phyloP scores from a whole-genome alignment of 2,329 filamentous ascomycete species.

The Albifimbria verrucaria region DNA sequence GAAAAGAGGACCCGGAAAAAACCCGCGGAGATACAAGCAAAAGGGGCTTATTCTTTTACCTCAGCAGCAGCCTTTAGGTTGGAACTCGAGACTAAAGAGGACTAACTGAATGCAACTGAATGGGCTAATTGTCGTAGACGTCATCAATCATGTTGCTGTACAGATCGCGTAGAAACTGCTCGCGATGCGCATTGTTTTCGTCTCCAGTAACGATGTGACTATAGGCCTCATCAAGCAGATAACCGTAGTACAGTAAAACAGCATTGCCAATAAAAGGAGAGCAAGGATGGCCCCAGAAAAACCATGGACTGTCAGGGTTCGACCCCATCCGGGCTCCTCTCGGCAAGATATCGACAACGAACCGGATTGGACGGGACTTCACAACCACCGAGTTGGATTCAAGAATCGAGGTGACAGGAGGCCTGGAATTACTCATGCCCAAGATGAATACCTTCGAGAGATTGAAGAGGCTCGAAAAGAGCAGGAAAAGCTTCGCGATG shows the following conservation, averaged over 20 bases:
- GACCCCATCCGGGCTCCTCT: slow-evolving; percentile 33
- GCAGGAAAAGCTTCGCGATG: slow-evolving; percentile 4
- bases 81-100: background rate
- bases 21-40: no score
- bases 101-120: background rate
- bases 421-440: slow-evolving; percentile 23
- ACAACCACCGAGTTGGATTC: slow-evolving; percentile 37
- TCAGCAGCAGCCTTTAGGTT: no score
- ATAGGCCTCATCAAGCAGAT: no score
- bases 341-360: slow-evolving; percentile 36
- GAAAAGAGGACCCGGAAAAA: no score
- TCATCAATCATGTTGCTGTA: background rate
- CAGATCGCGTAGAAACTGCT: no score
- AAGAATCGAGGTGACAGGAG: slow-evolving; percentile 30
- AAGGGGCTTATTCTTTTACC: no score
- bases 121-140: background rate
- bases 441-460: slow-evolving; percentile 4
- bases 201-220: no score
- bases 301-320: slow-evolving; percentile 7
- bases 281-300: background rate
- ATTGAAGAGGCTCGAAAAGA: slow-evolving; percentile 7
- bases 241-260: no score
- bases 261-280: background rate
- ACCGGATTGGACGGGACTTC: slow-evolving; percentile 35
- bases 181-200: no score